Conservation (phyloP, 331 rosid species). For the Erythrophleum ivorense region DNA sequence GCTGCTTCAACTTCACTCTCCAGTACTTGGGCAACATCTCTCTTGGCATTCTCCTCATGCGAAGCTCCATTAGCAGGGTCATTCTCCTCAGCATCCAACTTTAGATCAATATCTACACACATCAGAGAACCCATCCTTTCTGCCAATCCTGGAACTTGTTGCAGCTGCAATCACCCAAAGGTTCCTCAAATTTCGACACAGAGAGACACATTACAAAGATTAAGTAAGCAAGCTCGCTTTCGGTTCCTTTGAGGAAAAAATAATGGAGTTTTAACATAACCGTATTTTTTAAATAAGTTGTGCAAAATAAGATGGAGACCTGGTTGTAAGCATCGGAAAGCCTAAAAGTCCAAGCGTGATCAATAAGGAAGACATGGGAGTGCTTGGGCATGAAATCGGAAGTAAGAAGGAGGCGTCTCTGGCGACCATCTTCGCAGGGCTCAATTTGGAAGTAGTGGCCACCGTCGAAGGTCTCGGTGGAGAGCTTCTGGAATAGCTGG, state of each 20-base stretch:
- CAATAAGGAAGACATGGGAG: conserved; percentile 81
- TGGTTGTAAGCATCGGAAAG: conserved; percentile 85
- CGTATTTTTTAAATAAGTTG: background rate
- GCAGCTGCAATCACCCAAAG: conserved; percentile 58
- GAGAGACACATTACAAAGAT: background rate
- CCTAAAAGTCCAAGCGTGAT: conserved; percentile 98
- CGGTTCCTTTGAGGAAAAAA: background rate
- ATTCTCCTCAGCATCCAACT: conserved; percentile 50
- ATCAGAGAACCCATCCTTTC: conserved; percentile 89
- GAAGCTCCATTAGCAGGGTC: conserved; percentile 27
- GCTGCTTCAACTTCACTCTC: conserved; percentile 63
- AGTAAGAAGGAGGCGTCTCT: conserved; percentile 68
- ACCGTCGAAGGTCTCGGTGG: conserved; percentile 77
- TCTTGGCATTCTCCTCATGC: conserved; percentile 37
- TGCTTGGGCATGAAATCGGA: conserved; percentile 59
- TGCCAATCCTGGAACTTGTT: conserved; percentile 80
- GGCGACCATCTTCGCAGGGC: conserved; percentile 63
- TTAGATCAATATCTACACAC: conserved; percentile 70
- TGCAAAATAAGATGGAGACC: conserved; percentile 47
- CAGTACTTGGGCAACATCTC: conserved; percentile 49
- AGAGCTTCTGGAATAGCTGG: conserved; percentile 74
- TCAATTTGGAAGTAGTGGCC: conserved; percentile 80
- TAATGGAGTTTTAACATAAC: background rate
- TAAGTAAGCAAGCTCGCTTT: background rate
- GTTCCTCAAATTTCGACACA: conserved; percentile 26